phyloP scores from a whole-genome alignment of 208 protist genomes.

The Wallacemonas sp. region DNA sequence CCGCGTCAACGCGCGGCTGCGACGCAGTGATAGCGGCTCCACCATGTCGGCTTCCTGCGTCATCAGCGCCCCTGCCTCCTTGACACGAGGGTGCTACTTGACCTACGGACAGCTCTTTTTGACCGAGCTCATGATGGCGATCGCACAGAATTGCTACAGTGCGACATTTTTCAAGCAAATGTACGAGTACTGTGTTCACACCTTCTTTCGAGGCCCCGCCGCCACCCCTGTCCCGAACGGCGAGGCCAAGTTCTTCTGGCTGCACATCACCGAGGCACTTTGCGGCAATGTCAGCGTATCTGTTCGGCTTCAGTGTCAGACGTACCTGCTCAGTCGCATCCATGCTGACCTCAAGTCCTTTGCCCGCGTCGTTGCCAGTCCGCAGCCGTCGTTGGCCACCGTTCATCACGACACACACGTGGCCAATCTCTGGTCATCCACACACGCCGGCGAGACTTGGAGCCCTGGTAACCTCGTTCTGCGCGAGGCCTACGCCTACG shows the following conservation, averaged over 20 bases:
- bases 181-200: background rate
- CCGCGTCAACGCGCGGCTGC: background rate
- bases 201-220: background rate
- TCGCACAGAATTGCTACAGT: background rate
- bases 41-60: background rate
- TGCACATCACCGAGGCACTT: slow-evolving; percentile 4
- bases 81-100: background rate
- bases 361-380: background rate
- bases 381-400: background rate
- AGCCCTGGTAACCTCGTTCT: background rate
- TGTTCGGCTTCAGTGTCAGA: background rate
- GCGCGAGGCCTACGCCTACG: slow-evolving; percentile 10
- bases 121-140: background rate
- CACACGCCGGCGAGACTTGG: background rate
- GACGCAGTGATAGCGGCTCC: background rate
- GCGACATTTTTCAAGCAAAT: slow-evolving; percentile 1
- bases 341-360: background rate
- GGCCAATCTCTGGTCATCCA: background rate
- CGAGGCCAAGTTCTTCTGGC: background rate
- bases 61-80: slow-evolving; percentile 2
- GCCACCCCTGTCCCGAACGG: background rate
- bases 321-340: background rate
- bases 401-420: background rate
- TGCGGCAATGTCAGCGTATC: slow-evolving; percentile 7
- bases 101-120: slow-evolving; percentile 4